These are phyloP conservation scores for Penstemon eatonii DNA, from an alignment of 257 asterid species.

Conservation along the genomic window DNA sequence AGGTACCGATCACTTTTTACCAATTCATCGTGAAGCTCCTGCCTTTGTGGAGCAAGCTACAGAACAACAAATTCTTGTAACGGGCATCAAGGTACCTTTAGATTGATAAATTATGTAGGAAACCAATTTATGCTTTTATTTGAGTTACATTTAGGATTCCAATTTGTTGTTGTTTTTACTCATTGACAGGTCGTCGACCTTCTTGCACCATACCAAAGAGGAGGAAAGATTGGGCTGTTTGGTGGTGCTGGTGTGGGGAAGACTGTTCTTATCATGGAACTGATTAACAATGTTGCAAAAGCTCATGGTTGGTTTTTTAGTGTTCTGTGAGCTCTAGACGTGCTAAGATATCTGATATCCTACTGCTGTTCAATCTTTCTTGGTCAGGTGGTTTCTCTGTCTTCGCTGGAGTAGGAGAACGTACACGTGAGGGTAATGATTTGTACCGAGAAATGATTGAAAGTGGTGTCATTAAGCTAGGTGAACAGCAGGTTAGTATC, in stretches of 20 bases:
- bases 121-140: too few species aligned
- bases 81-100: constrained; percentile 86
- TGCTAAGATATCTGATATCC: constrained; percentile 14
- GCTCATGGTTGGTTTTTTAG: constrained; percentile 72
- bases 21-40: constrained; percentile 98
- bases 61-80: constrained; percentile 90
- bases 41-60: constrained; percentile 95
- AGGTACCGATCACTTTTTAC: constrained; percentile 85
- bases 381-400: constrained; percentile 96
- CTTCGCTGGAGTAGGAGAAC: constrained; percentile 99
- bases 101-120: neutral
- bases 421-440: constrained; percentile 98
- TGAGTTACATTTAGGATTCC: neutral
- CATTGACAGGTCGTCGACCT: constrained; percentile 79
- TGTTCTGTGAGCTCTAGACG: neutral
- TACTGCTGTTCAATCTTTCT: constrained; percentile 11
- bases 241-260: constrained; percentile 99
- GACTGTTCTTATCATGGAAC: constrained; percentile 94
- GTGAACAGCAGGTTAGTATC: constrained; percentile 79
- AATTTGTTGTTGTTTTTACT: neutral
- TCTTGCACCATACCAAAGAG: constrained; percentile 98
- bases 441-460: constrained; percentile 99
- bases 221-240: constrained; percentile 96
- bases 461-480: constrained; percentile 99
- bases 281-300: constrained; percentile 92